phyloP scores from a whole-genome alignment of 306 rosid species.

The Alnus rubra region DNA sequence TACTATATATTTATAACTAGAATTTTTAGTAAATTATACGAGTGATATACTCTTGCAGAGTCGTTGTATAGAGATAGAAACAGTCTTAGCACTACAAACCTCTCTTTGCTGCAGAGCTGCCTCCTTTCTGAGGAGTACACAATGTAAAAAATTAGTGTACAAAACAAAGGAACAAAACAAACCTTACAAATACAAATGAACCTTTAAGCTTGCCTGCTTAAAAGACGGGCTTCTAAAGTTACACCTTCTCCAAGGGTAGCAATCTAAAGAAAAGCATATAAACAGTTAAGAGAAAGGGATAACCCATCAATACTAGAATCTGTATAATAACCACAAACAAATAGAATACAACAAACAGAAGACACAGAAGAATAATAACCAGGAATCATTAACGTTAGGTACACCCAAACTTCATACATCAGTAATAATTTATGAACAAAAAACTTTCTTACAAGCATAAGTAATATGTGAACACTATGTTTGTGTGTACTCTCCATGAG shows the following conservation, averaged over 20 bases:
- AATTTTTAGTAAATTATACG: conserved; percentile 3
- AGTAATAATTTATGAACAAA: too few relatives aligned
- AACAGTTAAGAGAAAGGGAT: not conserved
- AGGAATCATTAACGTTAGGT: not conserved
- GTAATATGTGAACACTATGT: not conserved
- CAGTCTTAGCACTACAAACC: conserved; percentile 48
- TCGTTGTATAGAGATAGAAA: not conserved
- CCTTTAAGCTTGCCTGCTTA: conserved; percentile 70
- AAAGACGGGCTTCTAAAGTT: conserved; percentile 81
- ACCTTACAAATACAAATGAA: conserved; percentile 14
- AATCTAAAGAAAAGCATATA: conserved; percentile 43
- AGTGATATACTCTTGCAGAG: not conserved
- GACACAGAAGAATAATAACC: not conserved
- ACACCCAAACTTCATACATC: not conserved
- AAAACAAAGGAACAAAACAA: conserved; percentile 13
- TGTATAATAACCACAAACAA: not conserved
- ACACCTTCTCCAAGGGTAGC: conserved; percentile 85
- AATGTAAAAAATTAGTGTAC: conserved; percentile 31
- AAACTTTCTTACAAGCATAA: not conserved
- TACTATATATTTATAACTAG: not conserved
- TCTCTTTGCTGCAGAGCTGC: conserved; percentile 93
- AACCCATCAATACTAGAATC: not conserved
- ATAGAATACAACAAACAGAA: not conserved
- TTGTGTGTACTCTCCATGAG: not conserved
- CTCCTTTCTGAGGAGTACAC: conserved; percentile 75